Evolutionary conservation across 2,329 filamentous ascomycete genomes (phyloP).

Genomic region (Fusarium palustre): DNA sequence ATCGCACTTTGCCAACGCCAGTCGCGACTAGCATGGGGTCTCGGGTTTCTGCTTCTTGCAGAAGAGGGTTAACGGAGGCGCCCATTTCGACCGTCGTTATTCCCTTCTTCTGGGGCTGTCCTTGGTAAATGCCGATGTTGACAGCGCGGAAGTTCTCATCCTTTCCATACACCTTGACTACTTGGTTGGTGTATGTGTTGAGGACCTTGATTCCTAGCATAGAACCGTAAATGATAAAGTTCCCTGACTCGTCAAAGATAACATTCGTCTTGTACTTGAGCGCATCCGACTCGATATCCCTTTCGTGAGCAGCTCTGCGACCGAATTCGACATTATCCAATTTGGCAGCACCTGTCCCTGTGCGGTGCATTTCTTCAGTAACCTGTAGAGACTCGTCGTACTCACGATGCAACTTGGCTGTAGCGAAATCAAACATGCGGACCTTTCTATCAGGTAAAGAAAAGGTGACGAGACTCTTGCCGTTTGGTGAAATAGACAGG

Average conservation of each 20-base stretch:
- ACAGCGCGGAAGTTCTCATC: constrained; percentile 90
- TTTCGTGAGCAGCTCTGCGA: constrained; percentile 84
- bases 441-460: constrained; percentile 95
- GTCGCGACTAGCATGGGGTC: constrained; percentile 91
- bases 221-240: constrained; percentile 95
- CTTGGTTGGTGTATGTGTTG: constrained; percentile 93
- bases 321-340: constrained; percentile 94
- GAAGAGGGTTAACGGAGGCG: constrained; percentile 89
- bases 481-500: constrained; percentile 86
- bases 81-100: constrained; percentile 97
- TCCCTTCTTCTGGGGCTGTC: constrained; percentile 92
- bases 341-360: constrained; percentile 83
- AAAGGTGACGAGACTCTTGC: constrained; percentile 86
- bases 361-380: constrained; percentile 94
- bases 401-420: constrained; percentile 87
- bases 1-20: constrained; percentile 86
- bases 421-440: constrained; percentile 90
- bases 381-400: constrained; percentile 95
- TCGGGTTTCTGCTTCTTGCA: constrained; percentile 89
- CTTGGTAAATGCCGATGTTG: constrained; percentile 90
- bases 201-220: constrained; percentile 93
- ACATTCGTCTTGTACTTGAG: constrained; percentile 82
- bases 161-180: constrained; percentile 89
- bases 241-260: constrained; percentile 93
- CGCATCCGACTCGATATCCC: constrained; percentile 79